Conservation (phyloP, 345 rosid genomes). For the Excoecaria agallocha region DNA sequence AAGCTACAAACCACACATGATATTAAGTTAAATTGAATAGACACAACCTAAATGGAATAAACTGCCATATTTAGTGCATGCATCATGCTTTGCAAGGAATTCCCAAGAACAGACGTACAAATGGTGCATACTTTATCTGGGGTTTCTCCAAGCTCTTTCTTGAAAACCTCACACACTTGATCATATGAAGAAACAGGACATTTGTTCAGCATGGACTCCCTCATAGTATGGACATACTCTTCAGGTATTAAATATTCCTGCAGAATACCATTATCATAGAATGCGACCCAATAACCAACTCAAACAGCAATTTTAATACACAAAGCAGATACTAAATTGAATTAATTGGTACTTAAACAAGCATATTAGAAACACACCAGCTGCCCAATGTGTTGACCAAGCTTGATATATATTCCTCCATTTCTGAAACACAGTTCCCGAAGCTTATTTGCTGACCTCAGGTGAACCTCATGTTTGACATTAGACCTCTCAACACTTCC, state of each 20-base stretch:
- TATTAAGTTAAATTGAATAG: conserved; percentile 2
- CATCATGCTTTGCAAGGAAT: not conserved
- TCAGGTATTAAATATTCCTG: conserved; percentile 86
- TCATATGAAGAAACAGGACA: conserved; percentile 93
- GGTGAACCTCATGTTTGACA: conserved; percentile 85
- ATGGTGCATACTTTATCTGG: conserved; percentile 68
- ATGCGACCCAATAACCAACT: not conserved
- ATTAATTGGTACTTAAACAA: conserved; percentile 10
- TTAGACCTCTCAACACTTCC: conserved; percentile 67
- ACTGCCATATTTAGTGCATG: not conserved
- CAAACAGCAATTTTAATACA: not conserved
- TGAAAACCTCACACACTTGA: conserved; percentile 87
- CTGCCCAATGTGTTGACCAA: conserved; percentile 94
- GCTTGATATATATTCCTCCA: conserved; percentile 93
- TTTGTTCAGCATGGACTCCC: conserved; percentile 87
- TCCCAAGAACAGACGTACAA: conserved; percentile 10
- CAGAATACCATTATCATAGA: not conserved
- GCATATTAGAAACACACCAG: conserved; percentile 47
- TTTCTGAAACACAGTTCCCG: conserved; percentile 85
- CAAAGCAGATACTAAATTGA: not conserved
- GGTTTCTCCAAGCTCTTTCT: conserved; percentile 79
- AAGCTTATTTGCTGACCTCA: conserved; percentile 84
- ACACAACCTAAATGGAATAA: not conserved
- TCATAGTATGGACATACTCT: conserved; percentile 81
- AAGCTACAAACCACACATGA: not conserved